Percentiles rank a stretch among this genome's conserved stretches.
Evolutionary conservation across 495 filamentous ascomycete genomes (phyloP).

Genomic region (Aspergillus incahuasiensis): DNA sequence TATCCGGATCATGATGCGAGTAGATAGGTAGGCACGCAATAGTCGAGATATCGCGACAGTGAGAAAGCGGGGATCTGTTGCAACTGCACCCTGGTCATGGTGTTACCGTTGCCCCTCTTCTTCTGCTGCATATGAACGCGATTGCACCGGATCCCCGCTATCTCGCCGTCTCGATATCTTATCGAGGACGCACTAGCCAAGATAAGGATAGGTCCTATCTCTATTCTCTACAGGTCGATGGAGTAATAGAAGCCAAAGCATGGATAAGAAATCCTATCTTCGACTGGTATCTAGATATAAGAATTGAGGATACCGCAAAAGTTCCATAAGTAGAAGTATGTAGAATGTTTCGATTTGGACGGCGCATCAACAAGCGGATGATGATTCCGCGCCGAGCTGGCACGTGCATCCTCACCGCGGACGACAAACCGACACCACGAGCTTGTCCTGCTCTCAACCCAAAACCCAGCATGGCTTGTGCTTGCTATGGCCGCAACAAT

Average conservation of each 20-base stretch:
- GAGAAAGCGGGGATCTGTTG: background rate
- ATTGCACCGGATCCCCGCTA: background rate
- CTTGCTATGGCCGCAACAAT: constrained; percentile 18
- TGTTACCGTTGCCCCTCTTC: background rate
- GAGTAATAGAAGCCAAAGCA: background rate
- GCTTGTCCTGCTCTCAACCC: background rate
- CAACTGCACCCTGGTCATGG: no score
- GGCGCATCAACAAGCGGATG: background rate
- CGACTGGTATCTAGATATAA: no score
- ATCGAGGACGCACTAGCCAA: background rate
- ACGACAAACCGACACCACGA: background rate
- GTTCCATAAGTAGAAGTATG: background rate
- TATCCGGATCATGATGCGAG: background rate
- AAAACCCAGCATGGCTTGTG: constrained; percentile 20
- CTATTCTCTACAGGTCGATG: background rate
- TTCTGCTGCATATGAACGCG: background rate
- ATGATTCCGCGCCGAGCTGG: background rate
- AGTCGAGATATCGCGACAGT: no score
- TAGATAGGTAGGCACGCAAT: background rate
- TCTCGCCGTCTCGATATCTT: background rate
- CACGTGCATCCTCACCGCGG: constrained; percentile 10
- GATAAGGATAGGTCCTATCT: background rate
- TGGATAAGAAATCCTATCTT: no score
- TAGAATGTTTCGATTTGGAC: background rate
- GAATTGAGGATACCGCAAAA: background rate